phyloP scores from a whole-genome alignment of 2,329 filamentous ascomycete genomes.

The Sclerotinia subarctica region DNA sequence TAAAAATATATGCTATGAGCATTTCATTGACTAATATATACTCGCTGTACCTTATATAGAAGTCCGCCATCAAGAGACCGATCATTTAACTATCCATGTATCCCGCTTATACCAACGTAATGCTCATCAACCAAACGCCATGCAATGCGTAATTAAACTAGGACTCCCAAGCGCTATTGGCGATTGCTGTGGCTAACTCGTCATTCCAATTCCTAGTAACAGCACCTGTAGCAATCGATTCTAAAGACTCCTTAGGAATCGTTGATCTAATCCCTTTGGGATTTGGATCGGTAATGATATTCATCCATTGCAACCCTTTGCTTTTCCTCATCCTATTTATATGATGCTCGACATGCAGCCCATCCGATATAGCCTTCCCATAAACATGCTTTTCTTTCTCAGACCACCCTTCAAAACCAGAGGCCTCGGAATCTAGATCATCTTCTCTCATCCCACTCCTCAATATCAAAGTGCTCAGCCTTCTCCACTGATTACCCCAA shows the following conservation, averaged over 20 bases:
- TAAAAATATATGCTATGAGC: not conserved
- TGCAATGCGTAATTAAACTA: not conserved
- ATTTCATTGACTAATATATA: not conserved
- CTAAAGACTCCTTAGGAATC: not conserved
- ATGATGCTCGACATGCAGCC: not conserved
- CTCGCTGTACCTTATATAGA: not conserved
- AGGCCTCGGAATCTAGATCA: not conserved
- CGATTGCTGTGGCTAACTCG: not conserved
- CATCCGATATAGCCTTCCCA: not conserved
- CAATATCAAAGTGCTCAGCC: slow-evolving; percentile 22
- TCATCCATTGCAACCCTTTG: slow-evolving; percentile 4
- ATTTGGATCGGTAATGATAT: not conserved
- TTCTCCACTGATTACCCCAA: slow-evolving; percentile 33
- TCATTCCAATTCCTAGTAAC: not conserved
- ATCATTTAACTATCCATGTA: not conserved
- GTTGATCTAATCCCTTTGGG: not conserved
- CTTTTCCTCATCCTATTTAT: slow-evolving; percentile 5
- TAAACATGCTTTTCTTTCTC: not conserved
- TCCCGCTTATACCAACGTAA: not conserved
- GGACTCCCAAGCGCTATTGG: slow-evolving; percentile 19
- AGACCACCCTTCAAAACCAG: not conserved
- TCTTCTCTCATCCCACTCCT: slow-evolving; percentile 14
- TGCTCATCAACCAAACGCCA: not conserved
- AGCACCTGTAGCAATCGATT: not conserved
- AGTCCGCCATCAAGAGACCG: not conserved